A percentile compares a stretch with the other conserved stretches of the same genome.
Evolutionary conservation across 106 monocot genomes (phyloP).

Genomic region (Dendrobium catenatum): DNA sequence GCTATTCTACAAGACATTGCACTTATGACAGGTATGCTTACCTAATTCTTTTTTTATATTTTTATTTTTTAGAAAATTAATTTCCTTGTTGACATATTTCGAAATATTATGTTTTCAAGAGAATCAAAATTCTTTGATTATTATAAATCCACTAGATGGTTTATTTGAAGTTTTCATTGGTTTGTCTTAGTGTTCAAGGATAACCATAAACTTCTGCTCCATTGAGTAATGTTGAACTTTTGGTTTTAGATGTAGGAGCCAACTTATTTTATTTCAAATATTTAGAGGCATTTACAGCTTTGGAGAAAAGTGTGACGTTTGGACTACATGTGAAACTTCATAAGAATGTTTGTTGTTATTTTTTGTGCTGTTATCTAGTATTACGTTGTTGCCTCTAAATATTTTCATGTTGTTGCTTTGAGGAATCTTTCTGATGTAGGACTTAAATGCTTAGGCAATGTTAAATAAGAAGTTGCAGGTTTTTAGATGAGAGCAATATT

Average conservation of each 20-base stretch:
- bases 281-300: background rate
- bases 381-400: background rate
- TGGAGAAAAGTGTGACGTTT: background rate
- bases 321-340: background rate
- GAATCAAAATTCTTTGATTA: background rate
- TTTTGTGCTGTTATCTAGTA: background rate
- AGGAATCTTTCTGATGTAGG: background rate
- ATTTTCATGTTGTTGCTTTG: background rate
- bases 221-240: too few species aligned
- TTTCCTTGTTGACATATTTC: background rate
- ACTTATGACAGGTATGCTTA: slow-evolving; percentile 75
- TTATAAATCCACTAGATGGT: background rate
- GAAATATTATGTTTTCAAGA: background rate
- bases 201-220: too few species aligned
- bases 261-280: too few species aligned
- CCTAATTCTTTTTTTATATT: background rate
- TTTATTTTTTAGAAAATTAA: background rate
- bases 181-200: too few species aligned
- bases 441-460: too few species aligned
- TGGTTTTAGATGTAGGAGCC: too few species aligned
- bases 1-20: slow-evolving; percentile 95
- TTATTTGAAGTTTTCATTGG: too few species aligned
- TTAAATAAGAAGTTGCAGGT: too few species aligned
- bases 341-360: background rate
- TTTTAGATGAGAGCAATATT: too few species aligned